Base-by-base conservation (phyloP, 2,329 filamentous ascomycete species). In the Penicillium sp. region DNA sequence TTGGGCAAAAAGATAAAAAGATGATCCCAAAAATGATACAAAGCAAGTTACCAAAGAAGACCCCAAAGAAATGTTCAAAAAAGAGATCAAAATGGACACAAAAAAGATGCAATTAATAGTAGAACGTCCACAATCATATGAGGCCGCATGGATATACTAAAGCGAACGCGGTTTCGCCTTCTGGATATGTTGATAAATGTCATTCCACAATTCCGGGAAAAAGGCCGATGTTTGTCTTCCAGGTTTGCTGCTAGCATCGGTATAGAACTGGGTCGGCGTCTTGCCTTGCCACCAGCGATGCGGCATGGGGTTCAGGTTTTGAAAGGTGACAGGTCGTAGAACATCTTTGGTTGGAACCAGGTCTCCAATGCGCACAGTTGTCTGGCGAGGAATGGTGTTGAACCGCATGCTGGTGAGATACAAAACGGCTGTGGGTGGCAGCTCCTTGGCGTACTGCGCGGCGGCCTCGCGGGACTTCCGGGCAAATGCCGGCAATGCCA, bases 401-500 rank as follows among this genome's bases (percentile, higher is more conserved):
- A 75, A 72, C 34, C 73, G 72, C 69, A 78, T 78, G 2, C 76
- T 80, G 36, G 73, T 76, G 48, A 80, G 66, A 41, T 73, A 74
- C 18, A 80, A 55, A 8, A 67, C 72, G 6, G 77, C 76, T 9
- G 72, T 75, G 6, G 71, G 67, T 1, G 78, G 78, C 3, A 80
- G 63, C 39, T 74, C 73, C 50, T 73, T 73, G 0, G 75, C 71
- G 60, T 78, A 80, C 53, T 73, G 68, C 40, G 75, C 56, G 14
- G 76, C 72, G 16, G 70, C 66, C 51, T 78, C 74, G 32, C 81
- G 81, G 0, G 86, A 88, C 38, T 78, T 72, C 42, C 88, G 83
- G 14, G 88, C 88, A 60, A 81, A 82, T 0, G 77, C 69, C 0
- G 90, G 90, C 1, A 92, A 78, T 21, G 83, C 81, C 46, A 94